phyloP scores from a whole-genome alignment of 306 rosid genomes.

The Glycine tomentella region DNA sequence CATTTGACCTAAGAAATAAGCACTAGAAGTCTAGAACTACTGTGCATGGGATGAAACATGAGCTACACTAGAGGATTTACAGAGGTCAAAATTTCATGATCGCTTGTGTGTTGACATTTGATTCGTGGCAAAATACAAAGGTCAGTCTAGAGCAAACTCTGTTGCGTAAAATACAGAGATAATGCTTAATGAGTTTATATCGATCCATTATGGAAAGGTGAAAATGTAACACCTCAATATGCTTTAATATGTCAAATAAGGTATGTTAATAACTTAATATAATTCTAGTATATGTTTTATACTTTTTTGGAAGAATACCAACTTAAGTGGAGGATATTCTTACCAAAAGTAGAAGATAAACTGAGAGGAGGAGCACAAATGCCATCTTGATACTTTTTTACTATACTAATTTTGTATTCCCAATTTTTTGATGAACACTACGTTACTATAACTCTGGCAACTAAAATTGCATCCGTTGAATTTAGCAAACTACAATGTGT shows the following conservation, averaged over 20 bases:
- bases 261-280: background rate
- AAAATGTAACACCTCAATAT: background rate
- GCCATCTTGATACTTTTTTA: conserved; percentile 1
- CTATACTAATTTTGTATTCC: background rate
- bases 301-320: background rate
- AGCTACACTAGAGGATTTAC: background rate
- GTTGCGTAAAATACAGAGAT: background rate
- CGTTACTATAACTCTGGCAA: conserved; percentile 5
- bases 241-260: too few relatives aligned
- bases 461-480: background rate
- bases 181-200: background rate
- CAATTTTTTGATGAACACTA: background rate
- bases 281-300: background rate
- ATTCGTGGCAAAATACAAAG: conserved; percentile 6
- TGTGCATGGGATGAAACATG: background rate
- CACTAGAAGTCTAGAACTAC: conserved; percentile 9
- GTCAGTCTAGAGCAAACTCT: background rate
- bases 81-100: background rate
- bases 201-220: background rate
- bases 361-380: background rate
- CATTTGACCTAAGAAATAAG: conserved; percentile 19
- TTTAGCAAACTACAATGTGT: background rate
- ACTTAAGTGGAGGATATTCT: background rate
- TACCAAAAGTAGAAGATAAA: background rate
- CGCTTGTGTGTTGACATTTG: background rate